These are phyloP conservation scores for Coriaria nepalensis DNA, from an alignment of 306 rosid genomes.

Conservation along the genomic window DNA sequence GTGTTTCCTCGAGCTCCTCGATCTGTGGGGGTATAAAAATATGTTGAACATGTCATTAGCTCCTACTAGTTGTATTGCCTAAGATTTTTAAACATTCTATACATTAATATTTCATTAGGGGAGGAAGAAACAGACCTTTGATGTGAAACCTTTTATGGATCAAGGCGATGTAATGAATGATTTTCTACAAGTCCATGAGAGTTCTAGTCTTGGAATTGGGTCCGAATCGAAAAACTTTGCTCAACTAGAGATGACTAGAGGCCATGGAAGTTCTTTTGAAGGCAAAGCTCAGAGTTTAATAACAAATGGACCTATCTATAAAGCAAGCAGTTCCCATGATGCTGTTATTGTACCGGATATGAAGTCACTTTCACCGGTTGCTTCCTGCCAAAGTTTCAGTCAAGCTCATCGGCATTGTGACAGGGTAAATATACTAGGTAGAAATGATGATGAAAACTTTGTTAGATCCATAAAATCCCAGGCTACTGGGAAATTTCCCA, in stretches of 20 bases:
- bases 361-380: slow-evolving; percentile 14
- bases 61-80: no score
- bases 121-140: no score
- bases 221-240: slow-evolving; percentile 14
- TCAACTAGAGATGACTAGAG: slow-evolving; percentile 11
- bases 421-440: slow-evolving; percentile 25
- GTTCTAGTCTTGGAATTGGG: slow-evolving; percentile 5
- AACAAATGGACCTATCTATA: slow-evolving; percentile 15
- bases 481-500: slow-evolving; percentile 14
- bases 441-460: slow-evolving; percentile 51
- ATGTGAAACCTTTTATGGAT: no score
- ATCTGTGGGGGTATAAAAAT: slow-evolving; percentile 44
- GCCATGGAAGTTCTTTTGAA: slow-evolving; percentile 16
- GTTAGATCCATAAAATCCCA: slow-evolving; percentile 19
- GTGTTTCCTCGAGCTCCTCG: slow-evolving; percentile 55
- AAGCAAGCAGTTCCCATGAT: slow-evolving; percentile 9
- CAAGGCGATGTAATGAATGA: slow-evolving; percentile 26
- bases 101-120: no score
- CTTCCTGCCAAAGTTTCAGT: slow-evolving; percentile 9
- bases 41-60: no score
- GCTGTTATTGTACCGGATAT: slow-evolving; percentile 18
- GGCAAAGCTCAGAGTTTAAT: slow-evolving; percentile 31
- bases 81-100: no score
- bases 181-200: slow-evolving; percentile 13
- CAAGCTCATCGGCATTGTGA: slow-evolving; percentile 11